A percentile compares a stretch with the other conserved stretches of the same genome.
phyloP scores from a whole-genome alignment of 345 rosid species.

The Citrus reticulata region DNA sequence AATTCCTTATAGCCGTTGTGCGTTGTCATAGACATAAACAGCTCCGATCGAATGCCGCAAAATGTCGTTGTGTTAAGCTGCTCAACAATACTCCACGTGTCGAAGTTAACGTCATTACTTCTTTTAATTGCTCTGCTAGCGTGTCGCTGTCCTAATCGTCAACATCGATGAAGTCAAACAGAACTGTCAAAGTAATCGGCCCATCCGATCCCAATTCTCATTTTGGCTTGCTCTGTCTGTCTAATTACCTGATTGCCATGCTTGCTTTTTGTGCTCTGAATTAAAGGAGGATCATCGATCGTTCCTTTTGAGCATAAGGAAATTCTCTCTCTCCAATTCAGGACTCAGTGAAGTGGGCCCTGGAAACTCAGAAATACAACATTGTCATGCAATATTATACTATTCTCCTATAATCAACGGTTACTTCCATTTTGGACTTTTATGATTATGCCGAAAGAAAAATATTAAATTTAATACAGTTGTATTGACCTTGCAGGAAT shows the following conservation, averaged over 20 bases:
- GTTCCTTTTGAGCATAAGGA: neutral
- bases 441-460: neutral
- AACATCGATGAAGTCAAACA: constrained; percentile 2
- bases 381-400: neutral
- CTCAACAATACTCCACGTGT: neutral
- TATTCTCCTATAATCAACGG: neutral
- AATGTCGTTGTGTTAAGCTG: neutral
- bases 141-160: neutral
- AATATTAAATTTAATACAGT: too few relatives aligned
- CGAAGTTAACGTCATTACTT: neutral
- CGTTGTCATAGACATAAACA: neutral
- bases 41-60: neutral
- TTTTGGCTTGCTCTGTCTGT: neutral
- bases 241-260: neutral
- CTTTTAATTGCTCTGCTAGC: neutral
- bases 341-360: neutral
- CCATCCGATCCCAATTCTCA: neutral
- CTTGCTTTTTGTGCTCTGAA: too few relatives aligned
- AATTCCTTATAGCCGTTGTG: neutral
- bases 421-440: neutral
- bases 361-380: neutral
- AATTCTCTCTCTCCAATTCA: neutral
- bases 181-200: neutral
- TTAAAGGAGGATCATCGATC: neutral
- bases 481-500: too few relatives aligned